Conservation (phyloP, 2,329 filamentous ascomycete species). For the Phialemoniopsis sp. region DNA sequence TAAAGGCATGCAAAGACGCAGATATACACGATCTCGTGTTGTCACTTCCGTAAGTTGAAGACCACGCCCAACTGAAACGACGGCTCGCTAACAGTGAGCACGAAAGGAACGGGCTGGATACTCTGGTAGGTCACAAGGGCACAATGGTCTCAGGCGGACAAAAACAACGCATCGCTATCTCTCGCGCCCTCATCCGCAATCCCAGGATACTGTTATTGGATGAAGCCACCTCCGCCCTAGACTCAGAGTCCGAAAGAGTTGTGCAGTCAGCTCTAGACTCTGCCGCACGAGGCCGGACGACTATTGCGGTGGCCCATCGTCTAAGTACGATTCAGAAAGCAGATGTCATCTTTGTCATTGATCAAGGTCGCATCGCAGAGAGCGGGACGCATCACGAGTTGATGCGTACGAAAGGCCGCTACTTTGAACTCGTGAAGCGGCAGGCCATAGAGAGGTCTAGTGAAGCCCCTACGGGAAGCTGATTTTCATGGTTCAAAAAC, state of each 20-base stretch:
- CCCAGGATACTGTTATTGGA: slow-evolving; percentile 83
- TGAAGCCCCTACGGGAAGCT: too few species aligned
- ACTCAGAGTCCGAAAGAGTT: slow-evolving; percentile 72
- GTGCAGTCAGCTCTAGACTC: slow-evolving; percentile 79
- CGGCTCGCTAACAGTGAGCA: not conserved
- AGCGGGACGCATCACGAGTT: slow-evolving; percentile 74
- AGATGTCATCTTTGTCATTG: slow-evolving; percentile 95
- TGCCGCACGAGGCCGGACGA: slow-evolving; percentile 80
- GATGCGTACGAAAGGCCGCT: slow-evolving; percentile 66
- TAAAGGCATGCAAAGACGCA: slow-evolving; percentile 79
- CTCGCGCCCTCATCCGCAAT: slow-evolving; percentile 81
- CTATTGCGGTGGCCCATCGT: slow-evolving; percentile 90
- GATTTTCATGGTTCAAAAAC: too few species aligned
- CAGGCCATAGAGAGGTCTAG: slow-evolving; percentile 67
- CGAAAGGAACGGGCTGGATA: not conserved
- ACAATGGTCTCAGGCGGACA: slow-evolving; percentile 84
- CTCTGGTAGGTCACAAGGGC: slow-evolving; percentile 79
- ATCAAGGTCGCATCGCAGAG: slow-evolving; percentile 82
- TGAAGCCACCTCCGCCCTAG: slow-evolving; percentile 75
- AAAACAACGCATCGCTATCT: slow-evolving; percentile 92
- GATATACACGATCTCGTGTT: slow-evolving; percentile 93
- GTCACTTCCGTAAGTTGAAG: slow-evolving; percentile 44
- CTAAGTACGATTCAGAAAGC: slow-evolving; percentile 92
- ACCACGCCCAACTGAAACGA: not conserved
- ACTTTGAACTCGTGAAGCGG: slow-evolving; percentile 74